Base-by-base conservation (phyloP, 2,329 filamentous ascomycete species). In the Huntiella savannae region DNA sequence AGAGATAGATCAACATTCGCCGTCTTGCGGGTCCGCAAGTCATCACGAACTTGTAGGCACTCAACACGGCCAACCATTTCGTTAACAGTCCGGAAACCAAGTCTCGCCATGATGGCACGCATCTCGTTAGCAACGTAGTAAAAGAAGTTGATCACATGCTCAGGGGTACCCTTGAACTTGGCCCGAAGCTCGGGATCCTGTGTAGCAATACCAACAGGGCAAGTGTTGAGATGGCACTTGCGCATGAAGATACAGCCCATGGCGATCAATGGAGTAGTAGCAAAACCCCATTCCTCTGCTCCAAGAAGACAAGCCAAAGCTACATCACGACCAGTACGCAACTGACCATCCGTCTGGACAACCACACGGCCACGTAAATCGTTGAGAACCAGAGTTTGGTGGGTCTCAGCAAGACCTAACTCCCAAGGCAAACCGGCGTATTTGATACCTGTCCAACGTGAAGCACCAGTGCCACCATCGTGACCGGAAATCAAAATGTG, bases 81-180 rank as follows among this genome's bases (percentile, higher is more conserved):
- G 59, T 95, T 96, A 60, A 96, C 81, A 50, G 83, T 93, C 53
- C 88, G 79, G 75, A 93, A 85, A 54, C 88, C 88, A 56, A 95
- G 77, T 64, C 82, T 85, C 43, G 88, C 87, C 88, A 96, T 95
- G 63, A 96, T 93, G 33, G 87, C 85, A 59, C 88, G 80, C 49
- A 96, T 75, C 67, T 96, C 88, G 58, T 96, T 96, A 54, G 88
- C 82, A 45, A 96, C 73, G 58, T 95, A 96, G 68, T 95, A 96
- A 67, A 94, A 94, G 70, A 95, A 95, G 71, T 95, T 96, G 63
- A 96, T 95, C 49, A 94, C 87, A 55, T 95, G 85, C 65, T 96
- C 88, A 8, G 88, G 87, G 1, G 84, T 87, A 51, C 88, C 88
- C 54, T 78, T 70, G 63, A 96, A 95, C 66, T 95, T 96, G 71